These are phyloP conservation scores for Fusarium sp. DNA, from an alignment of 2,329 filamentous ascomycete genomes.

Conservation along the genomic window DNA sequence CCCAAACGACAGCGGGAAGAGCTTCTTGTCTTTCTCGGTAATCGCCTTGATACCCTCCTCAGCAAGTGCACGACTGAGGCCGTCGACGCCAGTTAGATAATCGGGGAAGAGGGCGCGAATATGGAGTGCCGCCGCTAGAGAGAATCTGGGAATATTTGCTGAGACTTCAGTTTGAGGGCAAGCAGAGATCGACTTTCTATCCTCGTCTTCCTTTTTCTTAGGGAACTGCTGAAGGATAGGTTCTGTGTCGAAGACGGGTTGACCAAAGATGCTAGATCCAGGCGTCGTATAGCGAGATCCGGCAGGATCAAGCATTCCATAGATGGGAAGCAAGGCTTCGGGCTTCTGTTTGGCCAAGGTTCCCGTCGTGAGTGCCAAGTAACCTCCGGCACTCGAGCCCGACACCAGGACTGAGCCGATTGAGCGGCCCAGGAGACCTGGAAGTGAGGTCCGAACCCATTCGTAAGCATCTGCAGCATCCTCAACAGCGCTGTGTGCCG, in stretches of 20 bases:
- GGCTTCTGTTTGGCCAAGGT: conserved; percentile 15
- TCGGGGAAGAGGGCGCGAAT: conserved; percentile 36
- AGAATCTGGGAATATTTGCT: not conserved
- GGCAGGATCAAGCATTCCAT: conserved; percentile 34
- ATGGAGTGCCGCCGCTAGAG: conserved; percentile 31
- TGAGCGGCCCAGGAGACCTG: conserved; percentile 8
- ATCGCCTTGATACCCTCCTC: conserved; percentile 21
- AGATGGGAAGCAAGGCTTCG: conserved; percentile 21
- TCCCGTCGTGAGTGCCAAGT: conserved; percentile 31
- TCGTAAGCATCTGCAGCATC: conserved; percentile 36
- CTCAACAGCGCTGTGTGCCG: conserved; percentile 29
- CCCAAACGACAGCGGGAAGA: conserved; percentile 34
- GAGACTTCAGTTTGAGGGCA: not conserved
- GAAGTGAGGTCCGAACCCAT: conserved; percentile 29
- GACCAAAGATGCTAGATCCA: conserved; percentile 26
- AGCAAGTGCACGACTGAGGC: conserved; percentile 14
- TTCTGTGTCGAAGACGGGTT: conserved; percentile 15
- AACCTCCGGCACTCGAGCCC: conserved; percentile 39
- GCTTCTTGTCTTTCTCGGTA: conserved; percentile 9
- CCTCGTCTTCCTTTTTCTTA: not conserved
- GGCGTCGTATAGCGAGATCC: conserved; percentile 26
- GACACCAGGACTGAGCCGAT: conserved; percentile 26
- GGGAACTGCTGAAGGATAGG: conserved; percentile 30
- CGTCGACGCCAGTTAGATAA: conserved; percentile 33
- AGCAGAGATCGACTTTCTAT: conserved; percentile 16